phyloP scores from a whole-genome alignment of 306 rosid species.

The Lathyrus sativus region DNA sequence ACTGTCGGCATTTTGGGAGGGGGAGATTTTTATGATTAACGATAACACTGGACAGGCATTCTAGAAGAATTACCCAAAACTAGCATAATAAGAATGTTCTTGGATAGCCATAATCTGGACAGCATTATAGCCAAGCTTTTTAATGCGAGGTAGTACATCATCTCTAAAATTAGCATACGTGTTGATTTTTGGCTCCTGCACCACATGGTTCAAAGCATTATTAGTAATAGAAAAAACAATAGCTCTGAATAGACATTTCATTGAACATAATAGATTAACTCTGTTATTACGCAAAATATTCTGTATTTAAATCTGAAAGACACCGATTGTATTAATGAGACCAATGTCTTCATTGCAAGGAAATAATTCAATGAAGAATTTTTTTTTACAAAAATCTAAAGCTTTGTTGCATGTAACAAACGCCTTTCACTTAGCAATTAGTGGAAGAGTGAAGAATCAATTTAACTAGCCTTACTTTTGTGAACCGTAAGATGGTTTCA shows the following conservation, averaged over 20 bases:
- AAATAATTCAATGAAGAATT: conserved; percentile 8
- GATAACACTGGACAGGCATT: conserved; percentile 26
- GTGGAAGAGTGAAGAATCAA: conserved; percentile 1
- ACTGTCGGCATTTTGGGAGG: conserved; percentile 4
- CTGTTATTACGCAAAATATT: conserved; percentile 18
- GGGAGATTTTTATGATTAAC: neutral
- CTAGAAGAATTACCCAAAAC: conserved; percentile 81
- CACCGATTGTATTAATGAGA: conserved; percentile 22
- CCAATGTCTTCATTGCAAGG: conserved; percentile 24
- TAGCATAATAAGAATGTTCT: conserved; percentile 97
- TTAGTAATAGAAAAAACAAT: conserved; percentile 22
- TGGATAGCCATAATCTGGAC: conserved; percentile 99
- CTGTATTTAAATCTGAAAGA: conserved; percentile 18
- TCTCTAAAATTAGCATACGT: conserved; percentile 84
- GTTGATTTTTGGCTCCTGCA: conserved; percentile 88
- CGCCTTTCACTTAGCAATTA: neutral
- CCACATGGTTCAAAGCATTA: conserved; percentile 34
- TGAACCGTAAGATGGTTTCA: conserved; percentile 16
- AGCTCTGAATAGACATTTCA: conserved; percentile 19
- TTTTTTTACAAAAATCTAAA: neutral
- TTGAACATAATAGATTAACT: conserved; percentile 30
- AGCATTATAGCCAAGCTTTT: conserved; percentile 94
- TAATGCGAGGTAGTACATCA: conserved; percentile 65
- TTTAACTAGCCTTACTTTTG: conserved; percentile 24
- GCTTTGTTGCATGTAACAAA: neutral